Base-by-base conservation (phyloP, 305 asterid species). In the Lippia alba region DNA sequence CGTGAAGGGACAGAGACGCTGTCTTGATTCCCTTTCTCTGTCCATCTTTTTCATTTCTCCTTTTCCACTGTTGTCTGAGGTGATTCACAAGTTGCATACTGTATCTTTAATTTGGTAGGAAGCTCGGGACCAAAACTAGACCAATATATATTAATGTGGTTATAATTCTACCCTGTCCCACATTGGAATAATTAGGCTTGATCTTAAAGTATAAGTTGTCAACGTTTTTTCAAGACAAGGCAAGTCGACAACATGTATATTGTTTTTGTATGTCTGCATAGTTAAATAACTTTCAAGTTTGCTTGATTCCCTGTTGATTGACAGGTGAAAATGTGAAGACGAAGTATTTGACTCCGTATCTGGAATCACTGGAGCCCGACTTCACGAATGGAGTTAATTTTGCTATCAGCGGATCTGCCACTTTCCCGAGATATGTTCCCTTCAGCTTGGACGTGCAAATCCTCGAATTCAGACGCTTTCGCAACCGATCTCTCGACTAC, bases 381-480 rank as follows among this genome's bases (percentile, higher is more conserved):
- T 86, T 78, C 67, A 51, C 74, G 11, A 84, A 73, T 1, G 92
- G 92, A 44, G 92, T 12, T 14, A 84, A 84, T 67, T 86, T 84
- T 68, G 89, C 92, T 5, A 61, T 79, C 14, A 19, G 20, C 15
- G 84, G 89, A 8, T 55, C 89, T 14, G 45, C 77, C 40, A 75
- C 82, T 18, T 76, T 78, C 73, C 89, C 89, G 4, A 69, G 56
- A 77, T 49, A 64, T 14, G 79, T 45, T 36, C 78, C 76, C 3
- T 84, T 78, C 74, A 77, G 49, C 45, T 67, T 86, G 77, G 17
- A 19, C 60, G 33, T 78, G 36, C 92, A 86, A 61, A 12, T 82
- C 33, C 71, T 53, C 48, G 78, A 86, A 54, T 80, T 82, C 78
- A 51, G 4, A 40, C 84, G 85, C 60, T 86, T 86, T 64, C 77